Evolutionary conservation across 2,329 filamentous ascomycete genomes (phyloP).

Genomic region (Colletotrichum liaoningense): DNA sequence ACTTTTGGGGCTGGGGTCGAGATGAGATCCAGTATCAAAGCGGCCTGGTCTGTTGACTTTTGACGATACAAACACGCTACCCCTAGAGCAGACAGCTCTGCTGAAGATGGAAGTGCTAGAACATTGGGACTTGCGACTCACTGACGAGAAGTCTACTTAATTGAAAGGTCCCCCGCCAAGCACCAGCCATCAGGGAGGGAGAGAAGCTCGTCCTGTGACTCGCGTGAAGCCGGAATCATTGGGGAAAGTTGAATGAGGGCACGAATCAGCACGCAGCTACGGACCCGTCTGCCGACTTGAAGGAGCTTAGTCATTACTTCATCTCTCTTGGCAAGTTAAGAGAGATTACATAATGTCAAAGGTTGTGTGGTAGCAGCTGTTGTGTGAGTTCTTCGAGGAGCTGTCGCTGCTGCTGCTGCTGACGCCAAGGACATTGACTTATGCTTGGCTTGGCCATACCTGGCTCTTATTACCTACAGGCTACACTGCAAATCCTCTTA

Average conservation of each 20-base stretch:
- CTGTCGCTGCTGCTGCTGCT: not conserved
- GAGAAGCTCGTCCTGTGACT: conserved; percentile 13
- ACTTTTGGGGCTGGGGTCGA: conserved; percentile 2
- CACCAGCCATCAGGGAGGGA: not conserved
- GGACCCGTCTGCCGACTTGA: conserved; percentile 19
- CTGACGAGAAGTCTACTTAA: conserved; percentile 30
- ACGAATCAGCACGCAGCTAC: conserved; percentile 33
- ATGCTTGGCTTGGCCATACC: not conserved
- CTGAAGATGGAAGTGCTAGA: conserved; percentile 33
- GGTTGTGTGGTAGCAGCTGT: not conserved
- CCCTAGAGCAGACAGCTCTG: conserved; percentile 36
- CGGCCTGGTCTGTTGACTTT: not conserved
- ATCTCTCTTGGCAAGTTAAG: conserved; percentile 19
- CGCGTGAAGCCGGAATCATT: conserved; percentile 34
- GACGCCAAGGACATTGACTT: too few species aligned
- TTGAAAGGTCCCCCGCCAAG: conserved; percentile 13
- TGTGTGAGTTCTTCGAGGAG: not conserved
- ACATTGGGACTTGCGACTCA: conserved; percentile 18
- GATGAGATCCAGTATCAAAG: conserved; percentile 11
- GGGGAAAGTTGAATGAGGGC: conserved; percentile 33
- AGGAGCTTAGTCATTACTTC: conserved; percentile 28
- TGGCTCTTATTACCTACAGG: not conserved
- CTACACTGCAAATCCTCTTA: not conserved
- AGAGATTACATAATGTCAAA: conserved; percentile 27
- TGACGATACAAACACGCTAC: conserved; percentile 31